phyloP scores from a whole-genome alignment of 192 early-diverging fungal genomes.

The Coemansia biformis region DNA sequence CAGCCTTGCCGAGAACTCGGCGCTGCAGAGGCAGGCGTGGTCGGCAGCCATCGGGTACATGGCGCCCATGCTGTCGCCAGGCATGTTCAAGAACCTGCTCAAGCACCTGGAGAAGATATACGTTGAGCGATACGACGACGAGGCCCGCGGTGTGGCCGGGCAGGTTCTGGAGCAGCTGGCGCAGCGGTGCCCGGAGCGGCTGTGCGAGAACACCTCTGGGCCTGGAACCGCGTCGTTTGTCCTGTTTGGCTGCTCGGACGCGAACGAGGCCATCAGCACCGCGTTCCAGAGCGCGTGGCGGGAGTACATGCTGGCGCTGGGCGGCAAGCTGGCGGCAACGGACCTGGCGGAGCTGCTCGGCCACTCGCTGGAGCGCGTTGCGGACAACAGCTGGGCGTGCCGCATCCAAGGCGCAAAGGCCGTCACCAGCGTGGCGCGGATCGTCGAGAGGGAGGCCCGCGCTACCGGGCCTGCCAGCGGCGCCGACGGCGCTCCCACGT shows the following conservation, averaged over 20 bases:
- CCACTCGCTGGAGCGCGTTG: constrained; percentile 16
- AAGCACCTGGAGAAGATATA: constrained; percentile 70
- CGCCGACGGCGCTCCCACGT: neutral
- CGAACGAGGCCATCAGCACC: constrained; percentile 7
- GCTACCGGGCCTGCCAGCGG: no score
- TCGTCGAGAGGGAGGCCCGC: constrained; percentile 21
- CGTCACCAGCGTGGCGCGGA: constrained; percentile 18
- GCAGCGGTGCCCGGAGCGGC: constrained; percentile 20
- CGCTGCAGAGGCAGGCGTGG: constrained; percentile 78
- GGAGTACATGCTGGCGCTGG: constrained; percentile 25
- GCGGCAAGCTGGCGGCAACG: constrained; percentile 10
- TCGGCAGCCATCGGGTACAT: constrained; percentile 82
- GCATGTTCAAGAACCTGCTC: constrained; percentile 59
- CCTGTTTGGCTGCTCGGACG: constrained; percentile 25
- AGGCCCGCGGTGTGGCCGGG: constrained; percentile 59
- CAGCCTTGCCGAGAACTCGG: constrained; percentile 70
- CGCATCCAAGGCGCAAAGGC: constrained; percentile 36
- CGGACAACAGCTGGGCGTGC: constrained; percentile 26
- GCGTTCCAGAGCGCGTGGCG: constrained; percentile 38
- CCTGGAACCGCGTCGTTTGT: constrained; percentile 25
- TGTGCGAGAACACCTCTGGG: constrained; percentile 15
- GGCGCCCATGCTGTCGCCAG: constrained; percentile 54
- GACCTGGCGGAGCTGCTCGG: constrained; percentile 18
- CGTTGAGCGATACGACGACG: constrained; percentile 69
- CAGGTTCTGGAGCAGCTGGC: constrained; percentile 36